Conservation (phyloP, 202 grass and related monocot species). For the Carex sylvatica region DNA sequence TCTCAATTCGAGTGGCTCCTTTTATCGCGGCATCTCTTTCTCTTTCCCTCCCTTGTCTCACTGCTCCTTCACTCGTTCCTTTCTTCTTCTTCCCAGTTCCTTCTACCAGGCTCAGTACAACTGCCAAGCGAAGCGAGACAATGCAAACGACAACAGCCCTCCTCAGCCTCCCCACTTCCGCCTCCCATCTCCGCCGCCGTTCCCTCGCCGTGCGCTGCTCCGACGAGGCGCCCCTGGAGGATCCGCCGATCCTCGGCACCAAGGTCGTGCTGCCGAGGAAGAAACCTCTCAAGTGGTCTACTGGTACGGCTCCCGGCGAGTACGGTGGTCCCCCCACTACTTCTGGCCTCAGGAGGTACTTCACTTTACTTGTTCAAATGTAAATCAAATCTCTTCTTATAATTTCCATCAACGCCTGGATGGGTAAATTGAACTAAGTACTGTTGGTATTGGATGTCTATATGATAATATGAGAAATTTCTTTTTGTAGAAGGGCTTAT, state of each 20-base stretch:
- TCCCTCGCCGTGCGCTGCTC: slow-evolving; percentile 29
- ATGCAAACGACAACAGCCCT: slow-evolving; percentile 31
- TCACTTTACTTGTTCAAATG: slow-evolving; percentile 3
- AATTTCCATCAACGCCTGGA: neutral
- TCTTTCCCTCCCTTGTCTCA: neutral
- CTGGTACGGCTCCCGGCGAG: slow-evolving; percentile 71
- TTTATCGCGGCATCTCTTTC: neutral
- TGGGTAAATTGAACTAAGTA: too few relatives aligned
- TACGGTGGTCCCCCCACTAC: slow-evolving; percentile 77
- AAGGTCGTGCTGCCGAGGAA: slow-evolving; percentile 86
- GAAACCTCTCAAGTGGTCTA: slow-evolving; percentile 90
- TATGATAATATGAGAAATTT: neutral
- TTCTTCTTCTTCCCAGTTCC: too few relatives aligned
- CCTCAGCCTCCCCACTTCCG: slow-evolving; percentile 33
- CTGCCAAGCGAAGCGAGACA: neutral
- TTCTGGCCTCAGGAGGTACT: slow-evolving; percentile 78
- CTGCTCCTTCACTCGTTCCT: neutral
- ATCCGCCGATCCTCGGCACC: slow-evolving; percentile 17
- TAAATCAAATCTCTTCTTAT: neutral
- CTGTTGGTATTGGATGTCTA: neutral
- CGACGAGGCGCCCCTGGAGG: slow-evolving; percentile 36
- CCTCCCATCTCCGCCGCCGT: neutral
- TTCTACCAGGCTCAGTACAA: too few relatives aligned
- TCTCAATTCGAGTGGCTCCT: neutral
- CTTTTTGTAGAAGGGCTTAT: neutral